These are phyloP conservation scores for Henningerozyma blattae DNA, from an alignment of 805 yeast species.

Conservation along the genomic window DNA sequence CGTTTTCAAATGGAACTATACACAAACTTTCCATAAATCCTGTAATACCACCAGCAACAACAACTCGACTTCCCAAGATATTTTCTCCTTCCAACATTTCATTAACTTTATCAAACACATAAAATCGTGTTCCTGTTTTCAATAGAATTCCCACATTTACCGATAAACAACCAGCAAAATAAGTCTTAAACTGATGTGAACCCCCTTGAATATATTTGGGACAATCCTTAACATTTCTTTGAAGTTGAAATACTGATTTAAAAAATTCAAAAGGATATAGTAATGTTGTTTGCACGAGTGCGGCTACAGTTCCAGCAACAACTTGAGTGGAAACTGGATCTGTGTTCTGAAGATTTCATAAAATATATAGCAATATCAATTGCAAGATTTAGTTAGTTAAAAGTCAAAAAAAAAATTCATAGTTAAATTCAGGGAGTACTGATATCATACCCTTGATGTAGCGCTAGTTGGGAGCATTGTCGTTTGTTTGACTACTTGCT, in stretches of 20 bases:
- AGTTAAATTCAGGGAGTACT: too few relatives aligned
- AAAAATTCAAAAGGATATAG: conserved; percentile 64
- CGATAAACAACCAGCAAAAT: conserved; percentile 57
- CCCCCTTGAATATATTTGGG: neutral
- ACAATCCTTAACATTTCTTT: conserved; percentile 24
- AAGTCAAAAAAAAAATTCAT: too few relatives aligned
- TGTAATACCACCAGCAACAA: conserved; percentile 74
- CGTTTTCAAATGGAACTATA: conserved; percentile 84
- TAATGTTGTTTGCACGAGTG: conserved; percentile 46
- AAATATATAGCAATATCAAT: too few relatives aligned
- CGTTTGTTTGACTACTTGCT: too few relatives aligned
- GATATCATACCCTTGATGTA: too few relatives aligned
- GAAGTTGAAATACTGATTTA: conserved; percentile 54
- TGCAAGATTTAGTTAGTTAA: too few relatives aligned
- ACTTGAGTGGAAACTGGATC: conserved; percentile 8
- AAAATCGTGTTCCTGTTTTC: conserved; percentile 64
- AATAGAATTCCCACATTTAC: conserved; percentile 60
- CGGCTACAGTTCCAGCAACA: conserved; percentile 36
- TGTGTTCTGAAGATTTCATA: too few relatives aligned
- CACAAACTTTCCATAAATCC: conserved; percentile 73
- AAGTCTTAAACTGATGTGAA: conserved; percentile 23
- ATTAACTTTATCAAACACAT: conserved; percentile 64
- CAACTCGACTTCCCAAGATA: conserved; percentile 66
- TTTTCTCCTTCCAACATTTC: conserved; percentile 45
- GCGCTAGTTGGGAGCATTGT: too few relatives aligned